Evolutionary conservation across 1,284 basidiomycete genomes (phyloP), one percentile per base, ranked within the genome.

Genomic region (Tranzscheliella williamsii): DNA sequence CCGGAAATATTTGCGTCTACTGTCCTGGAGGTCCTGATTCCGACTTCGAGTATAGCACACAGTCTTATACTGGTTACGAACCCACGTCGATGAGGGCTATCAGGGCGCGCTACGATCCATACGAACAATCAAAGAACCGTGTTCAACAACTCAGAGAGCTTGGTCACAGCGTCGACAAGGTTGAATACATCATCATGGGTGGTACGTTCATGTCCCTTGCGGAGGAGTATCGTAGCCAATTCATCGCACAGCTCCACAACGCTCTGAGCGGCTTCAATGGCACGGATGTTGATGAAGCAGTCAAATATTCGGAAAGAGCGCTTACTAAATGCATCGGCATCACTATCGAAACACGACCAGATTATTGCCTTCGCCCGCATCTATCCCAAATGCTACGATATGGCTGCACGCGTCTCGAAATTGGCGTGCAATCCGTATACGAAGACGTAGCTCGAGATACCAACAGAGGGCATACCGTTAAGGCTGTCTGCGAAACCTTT

Each of bases 1-100:
- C 95, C 0, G 95, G 95, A n/a, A 97, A 98, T 75, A 97, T 99
- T 42, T 98, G 95, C 80, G 94, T 98, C 86, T 98, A 99, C 79
- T 99, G 95, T 76, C 95, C 95, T 12, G 95, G 95, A 44, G 95
- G 95, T 8, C 95, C 95, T 4, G 95, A 99, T 79, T 97, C 94
- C 0, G 95, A 99, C 79, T 99, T 99, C 72, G 95, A 99, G 79
- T 99, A 99, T 78, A 96, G 92, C 70, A 99, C 95, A 1, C 94
- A 79, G 79, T 93, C 90, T 64, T 97, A 97, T 74, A 95, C 91
- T 2, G 91, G 91, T 4, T 96, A 96, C 73, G 92, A 94, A 56
- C 94, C 94, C 2, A 99, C 94, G 6, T 95, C 91, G 49, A 99
- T 99, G 94, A 87, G 94, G 62, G 94, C 94, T 1, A 99, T 99